Base-by-base conservation (phyloP, 2,329 filamentous ascomycete genomes). In the Ophiobolus disseminans region DNA sequence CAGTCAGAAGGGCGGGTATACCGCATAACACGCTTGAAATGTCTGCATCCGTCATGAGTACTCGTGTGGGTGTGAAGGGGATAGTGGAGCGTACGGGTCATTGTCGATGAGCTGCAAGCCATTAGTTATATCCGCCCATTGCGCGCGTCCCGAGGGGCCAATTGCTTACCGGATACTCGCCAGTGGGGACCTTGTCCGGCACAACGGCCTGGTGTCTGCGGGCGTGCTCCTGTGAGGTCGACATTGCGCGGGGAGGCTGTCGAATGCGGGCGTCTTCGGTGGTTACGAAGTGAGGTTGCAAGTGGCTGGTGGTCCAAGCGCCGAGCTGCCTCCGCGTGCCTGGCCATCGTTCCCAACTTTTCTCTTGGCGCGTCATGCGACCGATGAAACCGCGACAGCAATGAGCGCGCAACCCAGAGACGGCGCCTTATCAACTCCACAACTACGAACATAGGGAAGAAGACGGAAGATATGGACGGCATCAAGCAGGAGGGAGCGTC, bases 1-100 rank as follows among this genome's bases (percentile, higher is more conserved):
- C 95, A 97, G 76, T 99, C 94, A 40, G 87, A 89, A 38, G 86
- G 79, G 57, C 94, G 86, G 56, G 92, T 89, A 82, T 99, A 99
- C 70, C 85, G 77, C 57, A 97, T 75, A 14, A 97, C 94, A 72
- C 94, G 88, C 76, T 86, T 90, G 76, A 97, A 88, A 77, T 99
- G 94, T 68, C 91, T 96, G 56, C 26, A 65, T 31, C 20, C 46
- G 22, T 47, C 11, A 44, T 69, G 38, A 69, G 64, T 58, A 57
- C 26, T 54, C 45, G 53, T 34, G 40, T 31, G 38, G 32, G 32
- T 40, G 55, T 32, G 40, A 8, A 45, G 40, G 30, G 44, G 41
- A 19, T 46, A 23, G 25, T 19, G 54, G 30, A 55, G 76, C 87
- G 73, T 92, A 97, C 92, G 94, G 94, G 78, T 99, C 94, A 80